A percentile compares a stretch with the other conserved stretches of the same genome.
phyloP scores from a whole-genome alignment of 2,329 filamentous ascomycete species.

The Chaetomium strumarium region DNA sequence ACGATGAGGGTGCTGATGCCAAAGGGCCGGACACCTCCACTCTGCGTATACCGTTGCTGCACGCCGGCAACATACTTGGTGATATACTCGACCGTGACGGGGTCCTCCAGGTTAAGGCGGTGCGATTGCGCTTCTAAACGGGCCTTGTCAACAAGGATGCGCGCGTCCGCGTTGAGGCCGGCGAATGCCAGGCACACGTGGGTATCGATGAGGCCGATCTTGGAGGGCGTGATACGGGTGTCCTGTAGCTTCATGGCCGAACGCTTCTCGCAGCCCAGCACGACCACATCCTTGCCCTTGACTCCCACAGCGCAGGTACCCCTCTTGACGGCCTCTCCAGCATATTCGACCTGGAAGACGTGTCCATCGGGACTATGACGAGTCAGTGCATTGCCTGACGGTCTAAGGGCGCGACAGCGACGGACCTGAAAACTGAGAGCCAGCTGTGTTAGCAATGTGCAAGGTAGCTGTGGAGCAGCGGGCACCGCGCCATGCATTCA shows the following conservation, averaged over 20 bases:
- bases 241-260: constrained; percentile 99
- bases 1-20: constrained; percentile 97
- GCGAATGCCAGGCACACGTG: constrained; percentile 97
- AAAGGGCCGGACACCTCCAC: constrained; percentile 96
- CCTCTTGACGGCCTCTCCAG: constrained; percentile 96
- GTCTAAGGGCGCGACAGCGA: constrained; percentile 16
- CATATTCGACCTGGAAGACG: constrained; percentile 99
- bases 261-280: constrained; percentile 96
- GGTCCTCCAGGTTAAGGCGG: constrained; percentile 93
- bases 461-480: constrained; percentile 9
- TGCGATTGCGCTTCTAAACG: constrained; percentile 96
- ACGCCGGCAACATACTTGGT: constrained; percentile 98
- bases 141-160: constrained; percentile 97
- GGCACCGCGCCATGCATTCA: constrained; percentile 13
- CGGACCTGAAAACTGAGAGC: constrained; percentile 73
- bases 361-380: constrained; percentile 87
- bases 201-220: constrained; percentile 92
- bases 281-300: constrained; percentile 90
- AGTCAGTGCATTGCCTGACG: constrained; percentile 36
- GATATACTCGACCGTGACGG: constrained; percentile 97
- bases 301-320: constrained; percentile 97
- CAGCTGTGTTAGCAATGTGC: constrained; percentile 37
- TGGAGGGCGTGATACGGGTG: constrained; percentile 96
- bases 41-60: constrained; percentile 98
- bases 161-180: constrained; percentile 93